Evolutionary conservation across 2,329 filamentous ascomycete genomes (phyloP).

Genomic region (Corinectria fuckeliana): DNA sequence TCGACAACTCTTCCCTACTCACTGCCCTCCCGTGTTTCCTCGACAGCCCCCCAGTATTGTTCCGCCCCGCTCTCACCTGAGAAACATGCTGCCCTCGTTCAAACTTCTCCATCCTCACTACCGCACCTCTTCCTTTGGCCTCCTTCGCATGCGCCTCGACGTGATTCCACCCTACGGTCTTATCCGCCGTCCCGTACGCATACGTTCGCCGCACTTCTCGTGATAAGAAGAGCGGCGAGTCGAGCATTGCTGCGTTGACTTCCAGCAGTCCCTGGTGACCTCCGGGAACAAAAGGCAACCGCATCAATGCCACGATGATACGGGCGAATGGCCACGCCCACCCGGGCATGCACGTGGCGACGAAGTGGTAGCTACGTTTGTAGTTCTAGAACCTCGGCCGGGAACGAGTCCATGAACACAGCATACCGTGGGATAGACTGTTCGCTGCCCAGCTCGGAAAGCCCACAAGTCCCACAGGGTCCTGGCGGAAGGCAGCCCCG

Average conservation of each 20-base stretch:
- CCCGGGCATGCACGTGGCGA: constrained; percentile 45
- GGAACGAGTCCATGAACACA: constrained; percentile 56
- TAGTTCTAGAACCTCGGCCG: constrained; percentile 56
- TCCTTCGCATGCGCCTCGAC: constrained; percentile 56
- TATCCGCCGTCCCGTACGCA: constrained; percentile 57
- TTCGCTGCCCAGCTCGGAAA: constrained; percentile 21
- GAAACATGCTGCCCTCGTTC: constrained; percentile 57
- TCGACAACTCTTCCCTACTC: not conserved
- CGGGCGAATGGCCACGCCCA: constrained; percentile 45
- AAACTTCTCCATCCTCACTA: constrained; percentile 54
- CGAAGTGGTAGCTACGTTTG: constrained; percentile 47
- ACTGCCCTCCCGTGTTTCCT: constrained; percentile 51
- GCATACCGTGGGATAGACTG: constrained; percentile 49
- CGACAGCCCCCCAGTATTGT: constrained; percentile 59
- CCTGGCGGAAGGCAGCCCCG: constrained; percentile 51
- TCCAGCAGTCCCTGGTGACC: constrained; percentile 41
- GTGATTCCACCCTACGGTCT: constrained; percentile 53
- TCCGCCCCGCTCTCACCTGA: constrained; percentile 53
- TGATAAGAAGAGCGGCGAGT: constrained; percentile 40
- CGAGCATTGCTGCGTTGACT: constrained; percentile 47
- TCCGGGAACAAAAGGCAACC: constrained; percentile 41
- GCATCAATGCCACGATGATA: constrained; percentile 42
- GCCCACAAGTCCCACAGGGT: constrained; percentile 39
- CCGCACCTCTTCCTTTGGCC: constrained; percentile 48
- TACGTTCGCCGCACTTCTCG: constrained; percentile 56